Conservation (phyloP, 2,329 filamentous ascomycete genomes). For the Tothia fuscella region DNA sequence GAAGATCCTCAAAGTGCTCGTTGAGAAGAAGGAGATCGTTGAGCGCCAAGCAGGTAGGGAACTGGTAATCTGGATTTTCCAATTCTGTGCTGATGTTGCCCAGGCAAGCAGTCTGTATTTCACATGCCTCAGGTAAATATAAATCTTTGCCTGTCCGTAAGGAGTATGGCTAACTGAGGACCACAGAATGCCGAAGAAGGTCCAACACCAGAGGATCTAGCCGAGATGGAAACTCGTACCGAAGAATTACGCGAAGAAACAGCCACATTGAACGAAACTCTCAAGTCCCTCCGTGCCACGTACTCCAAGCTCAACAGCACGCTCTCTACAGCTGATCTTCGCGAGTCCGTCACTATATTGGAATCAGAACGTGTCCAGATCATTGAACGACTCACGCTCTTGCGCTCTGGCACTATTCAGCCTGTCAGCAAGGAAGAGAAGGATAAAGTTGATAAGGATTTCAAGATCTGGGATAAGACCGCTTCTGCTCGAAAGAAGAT, state of each 20-base stretch:
- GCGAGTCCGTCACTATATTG: conserved; percentile 30
- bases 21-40: conserved; percentile 47
- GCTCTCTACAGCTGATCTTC: conserved; percentile 40
- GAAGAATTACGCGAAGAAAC: conserved; percentile 34
- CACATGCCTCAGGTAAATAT: conserved; percentile 36
- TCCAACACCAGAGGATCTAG: conserved; percentile 35
- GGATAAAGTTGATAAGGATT: conserved; percentile 33
- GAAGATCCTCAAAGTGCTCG: conserved; percentile 51
- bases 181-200: conserved; percentile 33
- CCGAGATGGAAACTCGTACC: conserved; percentile 38
- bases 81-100: background rate
- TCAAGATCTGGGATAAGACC: conserved; percentile 30
- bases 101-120: conserved; percentile 52
- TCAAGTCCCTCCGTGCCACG: conserved; percentile 38
- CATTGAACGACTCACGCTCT: conserved; percentile 26
- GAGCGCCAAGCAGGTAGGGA: conserved; percentile 40
- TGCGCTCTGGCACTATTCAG: conserved; percentile 30
- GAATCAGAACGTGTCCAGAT: conserved; percentile 33
- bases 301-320: conserved; percentile 35
- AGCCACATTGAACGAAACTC: conserved; percentile 29
- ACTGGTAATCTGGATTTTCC: background rate
- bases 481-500: conserved; percentile 35
- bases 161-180: background rate
- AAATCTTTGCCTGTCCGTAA: background rate
- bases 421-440: conserved; percentile 38